Evolutionary conservation across 345 rosid genomes (phyloP), one percentile per base, ranked within the genome.

Genomic region (Camelina hispida): DNA sequence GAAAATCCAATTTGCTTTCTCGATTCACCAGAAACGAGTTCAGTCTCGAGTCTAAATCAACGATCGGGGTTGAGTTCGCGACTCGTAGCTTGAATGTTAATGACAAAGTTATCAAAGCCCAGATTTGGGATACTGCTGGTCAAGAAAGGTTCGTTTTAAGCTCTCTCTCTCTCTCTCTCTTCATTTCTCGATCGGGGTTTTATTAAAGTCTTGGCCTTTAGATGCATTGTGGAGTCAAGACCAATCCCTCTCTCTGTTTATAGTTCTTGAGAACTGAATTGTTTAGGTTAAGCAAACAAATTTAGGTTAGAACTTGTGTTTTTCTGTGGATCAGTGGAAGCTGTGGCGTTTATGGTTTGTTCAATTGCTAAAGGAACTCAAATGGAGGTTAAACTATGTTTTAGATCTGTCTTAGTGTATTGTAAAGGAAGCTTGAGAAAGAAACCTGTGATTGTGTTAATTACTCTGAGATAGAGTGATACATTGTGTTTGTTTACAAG

Each of bases 51-150:
- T 89, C 97, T 59, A 92, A 89, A 78, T 89, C 97, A 69, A 92
- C 97, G 34, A 92, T 92, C 28, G 97, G 97, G 1, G 97, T 92
- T 0, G 97, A 92, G 91, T 92, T 92, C 81, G 97, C 97, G 11
- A 92, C 97, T 78, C 93, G 97, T 47, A 92, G 97, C 87, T 83
- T 92, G 84, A 88, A 72, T 68, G 92, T 92, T 37, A 91, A 92
- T 80, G 85, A 84, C 18, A 92, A 92, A 78, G 85, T 92, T 74
- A 87, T 92, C 82, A 92, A 92, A 78, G 93, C 97, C 76, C 97
- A 92, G 96, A 92, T 92, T 89, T 92, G 97, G 97, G 97, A 92
- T 72, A 92, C 97, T 55, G 97, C 97, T 81, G 97, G 97, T 55
- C 96, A 92, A 78, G 97, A 92, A 66, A 92, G 97, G 96, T 89